Percentiles rank a stretch among this genome's conserved stretches.
phyloP scores from a whole-genome alignment of 2,329 filamentous ascomycete genomes.

The Hypoxylon sp. region DNA sequence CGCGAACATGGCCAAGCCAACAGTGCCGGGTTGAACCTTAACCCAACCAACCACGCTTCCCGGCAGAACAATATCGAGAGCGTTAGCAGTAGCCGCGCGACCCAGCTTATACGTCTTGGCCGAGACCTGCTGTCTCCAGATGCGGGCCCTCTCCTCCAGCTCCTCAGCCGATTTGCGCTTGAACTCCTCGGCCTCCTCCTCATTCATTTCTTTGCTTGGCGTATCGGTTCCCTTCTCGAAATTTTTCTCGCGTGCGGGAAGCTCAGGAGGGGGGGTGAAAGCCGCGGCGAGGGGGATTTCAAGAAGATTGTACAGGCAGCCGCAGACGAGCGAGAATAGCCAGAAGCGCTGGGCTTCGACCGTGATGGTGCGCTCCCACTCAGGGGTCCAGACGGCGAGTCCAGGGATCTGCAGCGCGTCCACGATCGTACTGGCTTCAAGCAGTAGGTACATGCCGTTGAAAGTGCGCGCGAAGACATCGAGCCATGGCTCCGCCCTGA shows the following conservation, averaged over 20 bases:
- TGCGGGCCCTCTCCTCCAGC: conserved; percentile 54
- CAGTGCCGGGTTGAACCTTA: conserved; percentile 62
- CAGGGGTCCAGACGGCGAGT: conserved; percentile 67
- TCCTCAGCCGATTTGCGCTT: conserved; percentile 55
- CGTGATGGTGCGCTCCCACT: conserved; percentile 63
- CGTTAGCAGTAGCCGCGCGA: conserved; percentile 68
- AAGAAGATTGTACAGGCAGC: conserved; percentile 61
- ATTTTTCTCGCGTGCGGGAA: conserved; percentile 41
- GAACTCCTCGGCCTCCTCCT: conserved; percentile 54
- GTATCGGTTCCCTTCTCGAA: not conserved
- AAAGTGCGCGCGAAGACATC: conserved; percentile 71
- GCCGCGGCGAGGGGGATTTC: conserved; percentile 58
- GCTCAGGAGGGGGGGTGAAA: conserved; percentile 55
- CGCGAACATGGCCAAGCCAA: conserved; percentile 71
- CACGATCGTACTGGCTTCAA: conserved; percentile 75
- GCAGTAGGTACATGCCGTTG: conserved; percentile 75
- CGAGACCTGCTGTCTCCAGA: conserved; percentile 52
- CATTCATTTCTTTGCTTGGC: conserved; percentile 41
- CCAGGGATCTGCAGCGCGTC: conserved; percentile 63
- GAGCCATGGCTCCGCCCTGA: conserved; percentile 60
- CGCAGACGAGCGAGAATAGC: conserved; percentile 73
- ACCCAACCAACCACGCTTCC: conserved; percentile 74
- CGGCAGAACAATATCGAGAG: conserved; percentile 74
- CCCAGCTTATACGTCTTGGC: conserved; percentile 56
- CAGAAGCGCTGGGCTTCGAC: conserved; percentile 78